Percentiles rank a stretch among this genome's conserved stretches.
Evolutionary conservation across 2,329 filamentous ascomycete genomes (phyloP).

Genomic region (Aureobasidium pullulans): DNA sequence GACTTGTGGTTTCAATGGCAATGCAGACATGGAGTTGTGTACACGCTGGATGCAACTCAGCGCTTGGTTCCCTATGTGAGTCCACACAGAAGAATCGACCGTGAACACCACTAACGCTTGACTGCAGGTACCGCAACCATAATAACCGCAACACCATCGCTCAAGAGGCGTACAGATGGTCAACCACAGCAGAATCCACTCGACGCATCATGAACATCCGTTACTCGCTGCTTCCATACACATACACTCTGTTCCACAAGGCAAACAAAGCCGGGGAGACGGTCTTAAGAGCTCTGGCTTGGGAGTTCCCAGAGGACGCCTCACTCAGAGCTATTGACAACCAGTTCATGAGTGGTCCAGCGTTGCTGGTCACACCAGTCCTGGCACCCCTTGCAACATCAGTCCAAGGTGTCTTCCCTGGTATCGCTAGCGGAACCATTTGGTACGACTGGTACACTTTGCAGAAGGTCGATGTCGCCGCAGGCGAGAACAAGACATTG

Average conservation of each 20-base stretch:
- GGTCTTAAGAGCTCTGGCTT: conserved; percentile 21
- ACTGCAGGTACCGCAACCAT: conserved; percentile 20
- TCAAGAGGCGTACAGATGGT: conserved; percentile 25
- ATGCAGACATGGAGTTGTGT: conserved; percentile 20
- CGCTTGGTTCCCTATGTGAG: conserved; percentile 22
- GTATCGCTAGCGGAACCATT: conserved; percentile 19
- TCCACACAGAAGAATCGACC: not conserved
- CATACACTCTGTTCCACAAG: conserved; percentile 23
- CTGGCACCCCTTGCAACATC: conserved; percentile 19
- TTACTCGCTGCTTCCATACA: conserved; percentile 22
- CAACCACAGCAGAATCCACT: conserved; percentile 20
- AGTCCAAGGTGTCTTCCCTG: conserved; percentile 23
- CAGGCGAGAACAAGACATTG: conserved; percentile 22
- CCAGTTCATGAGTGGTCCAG: conserved; percentile 24
- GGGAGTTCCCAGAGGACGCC: conserved; percentile 23
- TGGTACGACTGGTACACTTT: conserved; percentile 26
- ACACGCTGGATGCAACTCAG: conserved; percentile 20
- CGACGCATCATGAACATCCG: conserved; percentile 24
- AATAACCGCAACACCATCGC: conserved; percentile 23
- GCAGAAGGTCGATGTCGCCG: conserved; percentile 15
- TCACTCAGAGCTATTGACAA: conserved; percentile 21
- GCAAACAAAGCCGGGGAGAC: conserved; percentile 20
- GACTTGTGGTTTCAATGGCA: conserved; percentile 22
- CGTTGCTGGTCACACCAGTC: conserved; percentile 22
- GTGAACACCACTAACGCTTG: not conserved